Evolutionary conservation across 225 moss, liverwort and hornwort species (phyloP).

Genomic region (Marchantia polymorpha): DNA sequence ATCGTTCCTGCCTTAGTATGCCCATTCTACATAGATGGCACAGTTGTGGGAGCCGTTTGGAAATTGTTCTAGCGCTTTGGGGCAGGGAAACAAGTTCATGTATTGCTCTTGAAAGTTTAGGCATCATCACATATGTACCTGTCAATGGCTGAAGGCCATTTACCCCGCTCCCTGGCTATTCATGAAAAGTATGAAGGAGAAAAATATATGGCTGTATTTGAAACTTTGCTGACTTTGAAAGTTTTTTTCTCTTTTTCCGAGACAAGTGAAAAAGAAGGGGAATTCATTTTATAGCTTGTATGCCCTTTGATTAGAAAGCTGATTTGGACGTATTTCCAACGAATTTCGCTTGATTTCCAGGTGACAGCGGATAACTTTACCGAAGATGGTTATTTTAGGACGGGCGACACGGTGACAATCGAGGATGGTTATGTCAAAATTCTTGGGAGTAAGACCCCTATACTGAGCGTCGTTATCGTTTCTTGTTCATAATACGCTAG

Average conservation of each 20-base stretch:
- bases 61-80: not conserved
- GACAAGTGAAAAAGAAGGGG: too few species aligned
- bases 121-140: too few species aligned
- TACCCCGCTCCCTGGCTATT: too few species aligned
- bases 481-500: not conserved
- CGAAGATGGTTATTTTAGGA: conserved; percentile 77
- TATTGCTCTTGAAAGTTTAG: too few species aligned
- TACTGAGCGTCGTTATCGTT: not conserved
- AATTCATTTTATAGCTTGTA: not conserved
- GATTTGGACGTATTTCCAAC: not conserved
- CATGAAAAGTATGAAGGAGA: too few species aligned
- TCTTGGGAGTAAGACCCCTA: conserved; percentile 65
- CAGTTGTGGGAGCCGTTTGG: not conserved
- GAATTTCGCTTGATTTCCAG: conserved; percentile 32
- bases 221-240: not conserved
- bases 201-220: too few species aligned
- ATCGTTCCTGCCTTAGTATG: not conserved
- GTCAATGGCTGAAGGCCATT: too few species aligned
- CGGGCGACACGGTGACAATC: conserved; percentile 72
- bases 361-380: conserved; percentile 68
- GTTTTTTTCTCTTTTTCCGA: too few species aligned
- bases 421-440: conserved; percentile 75
- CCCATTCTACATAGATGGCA: not conserved
- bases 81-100: not conserved
- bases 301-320: not conserved